Percentiles rank a stretch among this genome's conserved stretches.
Conservation (phyloP, 2,329 filamentous ascomycete genomes). For the Lasiodiplodia hormozganensis region DNA sequence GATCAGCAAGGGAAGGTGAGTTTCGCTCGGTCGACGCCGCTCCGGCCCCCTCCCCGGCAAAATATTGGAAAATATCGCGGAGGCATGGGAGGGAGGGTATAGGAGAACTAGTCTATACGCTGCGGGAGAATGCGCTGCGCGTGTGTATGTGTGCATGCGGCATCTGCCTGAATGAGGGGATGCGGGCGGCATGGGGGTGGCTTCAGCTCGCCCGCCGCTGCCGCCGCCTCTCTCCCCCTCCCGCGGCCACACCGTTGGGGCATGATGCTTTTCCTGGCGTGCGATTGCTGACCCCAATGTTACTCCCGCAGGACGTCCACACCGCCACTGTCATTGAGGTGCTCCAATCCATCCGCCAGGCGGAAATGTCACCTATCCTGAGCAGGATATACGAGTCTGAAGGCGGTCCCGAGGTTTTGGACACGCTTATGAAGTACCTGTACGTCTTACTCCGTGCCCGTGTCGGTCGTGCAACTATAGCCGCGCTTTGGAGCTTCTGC, state of each 20-base stretch:
- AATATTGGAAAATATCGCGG: conserved; percentile 20
- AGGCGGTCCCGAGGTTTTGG: conserved; percentile 82
- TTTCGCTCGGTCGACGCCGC: conserved; percentile 31
- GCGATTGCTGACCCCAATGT: conserved; percentile 23
- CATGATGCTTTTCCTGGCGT: conserved; percentile 25
- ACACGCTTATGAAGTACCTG: conserved; percentile 98
- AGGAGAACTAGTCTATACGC: conserved; percentile 1
- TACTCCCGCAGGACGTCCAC: conserved; percentile 73
- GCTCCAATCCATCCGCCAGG: conserved; percentile 92
- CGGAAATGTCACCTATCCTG: conserved; percentile 91
- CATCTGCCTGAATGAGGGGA: conserved; percentile 7
- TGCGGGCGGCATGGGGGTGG: conserved; percentile 31
- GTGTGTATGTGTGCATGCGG: background rate
- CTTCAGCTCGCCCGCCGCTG: conserved; percentile 32
- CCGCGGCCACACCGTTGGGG: background rate
- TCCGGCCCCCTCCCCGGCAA: background rate
- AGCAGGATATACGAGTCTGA: conserved; percentile 78
- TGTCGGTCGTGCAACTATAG: background rate
- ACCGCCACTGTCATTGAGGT: conserved; percentile 90
- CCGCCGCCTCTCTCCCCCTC: conserved; percentile 1
- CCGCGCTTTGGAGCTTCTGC: background rate
- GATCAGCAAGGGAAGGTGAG: conserved; percentile 61
- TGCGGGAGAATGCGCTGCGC: conserved; percentile 6
- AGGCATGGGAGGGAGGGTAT: conserved; percentile 23
- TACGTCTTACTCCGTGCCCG: conserved; percentile 57